Evolutionary conservation across 2,329 filamentous ascomycete species (phyloP).

Genomic region (Calonectria naviculata): DNA sequence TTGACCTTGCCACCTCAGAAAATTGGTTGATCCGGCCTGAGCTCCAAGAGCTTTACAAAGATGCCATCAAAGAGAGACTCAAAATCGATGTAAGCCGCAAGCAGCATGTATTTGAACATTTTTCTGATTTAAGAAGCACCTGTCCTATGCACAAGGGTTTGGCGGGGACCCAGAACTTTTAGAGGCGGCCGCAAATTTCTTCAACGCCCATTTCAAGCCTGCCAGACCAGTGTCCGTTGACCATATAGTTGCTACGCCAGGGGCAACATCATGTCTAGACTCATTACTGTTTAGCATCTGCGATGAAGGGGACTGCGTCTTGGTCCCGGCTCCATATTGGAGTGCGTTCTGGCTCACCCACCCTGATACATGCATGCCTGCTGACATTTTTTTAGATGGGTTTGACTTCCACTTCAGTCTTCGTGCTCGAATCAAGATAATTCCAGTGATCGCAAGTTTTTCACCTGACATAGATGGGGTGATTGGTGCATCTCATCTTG

Average conservation of each 20-base stretch:
- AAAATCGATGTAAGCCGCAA: background rate
- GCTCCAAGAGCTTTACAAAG: background rate
- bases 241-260: background rate
- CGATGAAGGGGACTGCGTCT: background rate
- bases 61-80: background rate
- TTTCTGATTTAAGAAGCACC: background rate
- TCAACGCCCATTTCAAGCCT: background rate
- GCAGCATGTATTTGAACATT: background rate
- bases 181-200: background rate
- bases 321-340: background rate
- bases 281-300: background rate
- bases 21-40: background rate
- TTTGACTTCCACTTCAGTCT: background rate
- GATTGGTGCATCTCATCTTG: background rate
- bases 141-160: background rate
- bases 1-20: background rate
- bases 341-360: background rate
- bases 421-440: background rate
- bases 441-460: too few species aligned
- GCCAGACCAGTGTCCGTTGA: background rate
- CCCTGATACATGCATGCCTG: background rate
- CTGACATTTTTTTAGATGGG: background rate
- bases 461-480: too few species aligned
- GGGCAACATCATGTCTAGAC: background rate
- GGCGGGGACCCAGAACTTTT: background rate